Conservation (phyloP, 1,284 basidiomycete genomes). For the Naganishia liquefaciens region DNA sequence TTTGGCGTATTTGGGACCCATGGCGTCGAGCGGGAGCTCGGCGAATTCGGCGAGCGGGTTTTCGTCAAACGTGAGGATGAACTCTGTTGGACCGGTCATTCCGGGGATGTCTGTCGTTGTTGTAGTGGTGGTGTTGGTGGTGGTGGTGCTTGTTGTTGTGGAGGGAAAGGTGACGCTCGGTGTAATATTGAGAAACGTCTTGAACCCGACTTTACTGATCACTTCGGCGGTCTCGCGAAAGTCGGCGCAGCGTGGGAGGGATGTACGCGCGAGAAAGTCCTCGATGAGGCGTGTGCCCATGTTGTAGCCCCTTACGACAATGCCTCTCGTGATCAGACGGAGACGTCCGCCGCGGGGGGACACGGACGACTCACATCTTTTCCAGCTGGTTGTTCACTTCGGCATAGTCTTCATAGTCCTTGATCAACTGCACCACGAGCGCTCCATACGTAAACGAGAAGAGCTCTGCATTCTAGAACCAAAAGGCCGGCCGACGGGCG, state of each 20-base stretch:
- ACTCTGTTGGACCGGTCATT: conserved; percentile 56
- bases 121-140: no score
- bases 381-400: conserved; percentile 70
- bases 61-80: conserved; percentile 86
- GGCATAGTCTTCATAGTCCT: conserved; percentile 96
- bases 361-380: conserved; percentile 58
- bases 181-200: conserved; percentile 92
- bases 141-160: conserved; percentile 41
- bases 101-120: conserved; percentile 7
- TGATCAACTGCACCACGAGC: conserved; percentile 95
- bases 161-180: conserved; percentile 75
- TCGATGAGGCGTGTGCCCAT: conserved; percentile 96
- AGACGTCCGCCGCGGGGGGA: no score
- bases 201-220: conserved; percentile 96
- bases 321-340: conserved; percentile 48
- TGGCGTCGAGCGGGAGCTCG: conserved; percentile 88
- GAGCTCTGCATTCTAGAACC: conserved; percentile 90
- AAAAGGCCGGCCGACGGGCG: no score
- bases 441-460: conserved; percentile 97
- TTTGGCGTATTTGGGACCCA: conserved; percentile 45
- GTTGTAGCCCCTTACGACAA: conserved; percentile 82
- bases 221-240: conserved; percentile 94
- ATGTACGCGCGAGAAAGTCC: conserved; percentile 92
- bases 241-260: conserved; percentile 78
- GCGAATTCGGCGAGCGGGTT: conserved; percentile 98